Percentiles rank a stretch among this genome's conserved stretches.
Conservation (phyloP, 306 rosid genomes). For the Prunus kanzakura region DNA sequence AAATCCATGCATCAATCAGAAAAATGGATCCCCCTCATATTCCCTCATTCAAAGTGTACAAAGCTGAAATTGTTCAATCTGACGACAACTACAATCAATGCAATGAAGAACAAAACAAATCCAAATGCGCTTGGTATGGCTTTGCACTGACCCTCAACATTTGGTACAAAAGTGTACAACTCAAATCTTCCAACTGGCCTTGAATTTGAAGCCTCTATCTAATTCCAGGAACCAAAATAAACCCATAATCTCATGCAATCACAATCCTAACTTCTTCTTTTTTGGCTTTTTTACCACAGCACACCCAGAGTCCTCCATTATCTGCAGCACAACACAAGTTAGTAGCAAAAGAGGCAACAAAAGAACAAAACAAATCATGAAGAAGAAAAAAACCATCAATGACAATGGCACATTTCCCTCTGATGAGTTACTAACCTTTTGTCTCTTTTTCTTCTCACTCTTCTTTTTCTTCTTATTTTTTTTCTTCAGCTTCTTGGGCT, state of each 20-base stretch:
- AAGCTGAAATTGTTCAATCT: background rate
- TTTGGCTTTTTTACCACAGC: slow-evolving; percentile 40
- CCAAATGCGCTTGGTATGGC: background rate
- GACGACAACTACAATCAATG: background rate
- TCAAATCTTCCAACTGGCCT: too few relatives aligned
- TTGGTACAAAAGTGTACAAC: too few relatives aligned
- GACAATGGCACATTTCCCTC: background rate
- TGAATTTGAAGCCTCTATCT: background rate
- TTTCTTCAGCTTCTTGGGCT: slow-evolving; percentile 42
- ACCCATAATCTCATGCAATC: slow-evolving; percentile 13
- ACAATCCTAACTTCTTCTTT: slow-evolving; percentile 40
- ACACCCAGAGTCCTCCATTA: slow-evolving; percentile 36
- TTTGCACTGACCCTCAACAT: too few relatives aligned
- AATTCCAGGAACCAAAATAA: background rate
- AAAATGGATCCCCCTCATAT: background rate
- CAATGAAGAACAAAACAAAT: background rate
- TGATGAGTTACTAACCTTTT: slow-evolving; percentile 41
- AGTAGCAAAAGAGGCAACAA: slow-evolving; percentile 5
- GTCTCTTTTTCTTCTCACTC: slow-evolving; percentile 47
- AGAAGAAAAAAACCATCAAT: background rate
- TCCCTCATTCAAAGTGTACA: background rate
- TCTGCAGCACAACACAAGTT: slow-evolving; percentile 37
- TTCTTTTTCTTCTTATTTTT: slow-evolving; percentile 38
- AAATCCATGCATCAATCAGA: background rate
- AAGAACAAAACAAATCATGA: background rate